Percentiles rank a stretch among this genome's conserved stretches.
These are phyloP conservation scores for Ceratocystis albifundus DNA, from an alignment of 2,329 filamentous ascomycete genomes.

Conservation along the genomic window DNA sequence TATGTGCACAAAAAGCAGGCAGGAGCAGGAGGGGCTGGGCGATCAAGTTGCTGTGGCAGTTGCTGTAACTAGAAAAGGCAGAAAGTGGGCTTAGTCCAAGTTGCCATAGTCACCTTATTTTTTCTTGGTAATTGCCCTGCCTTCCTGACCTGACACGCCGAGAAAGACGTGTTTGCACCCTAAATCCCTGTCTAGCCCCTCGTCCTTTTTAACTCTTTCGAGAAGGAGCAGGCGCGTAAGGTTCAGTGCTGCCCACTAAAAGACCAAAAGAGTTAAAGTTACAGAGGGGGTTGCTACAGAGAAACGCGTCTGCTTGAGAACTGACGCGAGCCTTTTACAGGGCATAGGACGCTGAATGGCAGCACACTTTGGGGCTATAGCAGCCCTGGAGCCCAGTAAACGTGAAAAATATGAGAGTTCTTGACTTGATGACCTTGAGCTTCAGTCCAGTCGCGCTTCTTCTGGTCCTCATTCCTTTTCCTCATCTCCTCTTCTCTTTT, in stretches of 20 bases:
- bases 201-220: slow-evolving; percentile 3
- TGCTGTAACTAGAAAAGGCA: neutral
- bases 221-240: neutral
- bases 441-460: neutral
- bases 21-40: neutral
- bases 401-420: neutral
- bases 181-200: neutral
- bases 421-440: neutral
- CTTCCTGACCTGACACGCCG: neutral
- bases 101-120: slow-evolving; percentile 3
- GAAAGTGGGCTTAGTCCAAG: neutral
- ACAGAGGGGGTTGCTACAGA: neutral
- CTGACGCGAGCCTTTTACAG: neutral
- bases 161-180: neutral
- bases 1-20: neutral
- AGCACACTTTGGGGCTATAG: neutral
- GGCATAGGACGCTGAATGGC: neutral
- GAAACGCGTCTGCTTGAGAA: neutral
- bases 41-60: slow-evolving; percentile 6
- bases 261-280: slow-evolving; percentile 9
- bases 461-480: neutral
- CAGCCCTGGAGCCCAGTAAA: neutral
- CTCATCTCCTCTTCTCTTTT: neutral
- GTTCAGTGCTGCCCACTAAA: neutral
- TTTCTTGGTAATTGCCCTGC: slow-evolving; percentile 1